Base-by-base conservation (phyloP, 495 filamentous ascomycete species). In the Penicillium parvum region DNA sequence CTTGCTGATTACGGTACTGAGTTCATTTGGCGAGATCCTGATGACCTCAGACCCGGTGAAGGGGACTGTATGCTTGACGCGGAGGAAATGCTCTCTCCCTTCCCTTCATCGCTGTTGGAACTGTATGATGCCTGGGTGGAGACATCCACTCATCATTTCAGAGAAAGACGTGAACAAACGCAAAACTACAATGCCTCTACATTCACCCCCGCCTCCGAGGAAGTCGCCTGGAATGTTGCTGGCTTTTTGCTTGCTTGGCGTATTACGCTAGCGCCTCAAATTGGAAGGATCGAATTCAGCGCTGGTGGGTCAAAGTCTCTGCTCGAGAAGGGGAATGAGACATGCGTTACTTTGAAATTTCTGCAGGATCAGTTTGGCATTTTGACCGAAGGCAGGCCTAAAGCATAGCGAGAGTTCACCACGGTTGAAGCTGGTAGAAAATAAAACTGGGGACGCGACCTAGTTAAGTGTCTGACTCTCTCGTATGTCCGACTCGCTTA, bases 161-260 rank as follows among this genome's bases (percentile, higher is more conserved):
- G 45, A 15, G 25, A 30, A 26, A 47, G 49, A 39, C 30, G 37
- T 25, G 47, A 53, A 0, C 8, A 44, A 16, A 46, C 43, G 7
- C 15, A 35, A 3, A 28, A 47, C 18, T 47, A 38, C 12, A 6
- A 38, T 19, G 44, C 26, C 14, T 17, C 19, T 32, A 17, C 43
- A 5, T 60, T 56, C 35, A 7, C 17, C 2, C 40, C 34, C 7
- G 37, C 30, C 3, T 23, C 40, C 9, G 52, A 53, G 38, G 46
- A 55, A 14, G 52, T 56, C 7, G 43, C 47, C 15, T 56, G 52
- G 49, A 53, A 53, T 40, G 47, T 60, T 28, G 43, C 57, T 9
- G 52, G 57, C 23, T 53, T 32, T 41, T 30, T 60, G 25, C 30
- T 60, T 25, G 56, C 52, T 1, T 60, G 56, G 56, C 49, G 49